Evolutionary conservation across 2,329 filamentous ascomycete species (phyloP), one percentile per base, ranked within the genome.

Genomic region (Dryadomyces quercus-mongolicae): DNA sequence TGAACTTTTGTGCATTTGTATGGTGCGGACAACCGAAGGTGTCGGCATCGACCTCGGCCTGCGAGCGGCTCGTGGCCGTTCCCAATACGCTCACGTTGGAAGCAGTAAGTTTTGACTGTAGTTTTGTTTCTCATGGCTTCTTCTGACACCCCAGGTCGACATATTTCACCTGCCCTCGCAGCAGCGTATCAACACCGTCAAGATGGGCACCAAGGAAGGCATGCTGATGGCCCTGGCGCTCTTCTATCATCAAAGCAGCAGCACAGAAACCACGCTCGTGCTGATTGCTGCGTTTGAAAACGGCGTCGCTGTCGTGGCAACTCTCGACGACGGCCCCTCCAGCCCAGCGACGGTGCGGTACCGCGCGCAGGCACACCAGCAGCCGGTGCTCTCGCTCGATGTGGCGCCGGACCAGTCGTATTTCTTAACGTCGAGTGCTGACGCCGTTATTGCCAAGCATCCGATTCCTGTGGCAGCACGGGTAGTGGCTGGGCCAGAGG

Each of bases 1-100:
- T 97, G 71, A 98, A 97, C 65, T 98, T 97, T 66, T 98, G 93
- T 66, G 78, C 86, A 1, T 95, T 95, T 66, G 77, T 85, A 2
- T 75, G 77, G 57, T 84, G 84, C 64, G 34, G 22, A 16, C 8
- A 38, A 12, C 18, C 20, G 18, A 6, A n/a, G 16, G 10, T 48
- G 46, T n/a, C 34, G 16, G 1, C 49, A 16, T 6, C 18, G 9
- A 6, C 12, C 25, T 36, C 38, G 2, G 7, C 47, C 6, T 5
- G 16, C 1, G 52, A 54, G 16, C 54, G 54, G 5, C 70, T 94
- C 5, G 67, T 96, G 50, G 90, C 89, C 0, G 87, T 93, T 1
- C 91, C 93, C 0, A 89, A 90, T 60, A 85, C 85, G 0, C 67
- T 90, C 7, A 76, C 81, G 50, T 85, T 85, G 0, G 86, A 90